phyloP scores from a whole-genome alignment of 306 rosid species.

The Oxytropis ochrocephala region DNA sequence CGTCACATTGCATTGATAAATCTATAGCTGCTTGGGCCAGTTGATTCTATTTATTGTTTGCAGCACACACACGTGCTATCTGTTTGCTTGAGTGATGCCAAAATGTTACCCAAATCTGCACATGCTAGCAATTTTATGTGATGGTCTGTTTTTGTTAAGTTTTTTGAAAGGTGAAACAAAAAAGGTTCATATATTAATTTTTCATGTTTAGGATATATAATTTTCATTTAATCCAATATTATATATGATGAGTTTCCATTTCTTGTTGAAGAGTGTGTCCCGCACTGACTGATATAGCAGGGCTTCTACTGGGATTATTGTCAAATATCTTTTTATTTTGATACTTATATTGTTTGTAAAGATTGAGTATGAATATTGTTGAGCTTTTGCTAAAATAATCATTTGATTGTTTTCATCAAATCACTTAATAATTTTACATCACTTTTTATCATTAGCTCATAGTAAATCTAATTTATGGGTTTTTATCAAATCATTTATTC shows the following conservation, averaged over 20 bases:
- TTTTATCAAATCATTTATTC: no score
- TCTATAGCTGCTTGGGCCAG: background rate
- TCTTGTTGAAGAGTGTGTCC: background rate
- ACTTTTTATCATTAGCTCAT: no score
- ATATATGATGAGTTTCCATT: background rate
- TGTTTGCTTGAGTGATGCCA: background rate
- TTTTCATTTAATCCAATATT: background rate
- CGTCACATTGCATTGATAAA: background rate
- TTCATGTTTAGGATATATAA: background rate
- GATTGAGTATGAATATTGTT: background rate
- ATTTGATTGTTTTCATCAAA: no score
- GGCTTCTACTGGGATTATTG: background rate
- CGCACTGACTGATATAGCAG: background rate
- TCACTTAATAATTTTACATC: no score
- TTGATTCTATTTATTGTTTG: conserved; percentile 2
- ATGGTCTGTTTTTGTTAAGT: background rate
- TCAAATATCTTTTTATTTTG: background rate
- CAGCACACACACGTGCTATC: background rate
- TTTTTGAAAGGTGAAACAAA: conserved; percentile 11
- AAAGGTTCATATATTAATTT: background rate
- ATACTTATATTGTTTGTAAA: background rate
- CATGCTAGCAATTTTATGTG: background rate
- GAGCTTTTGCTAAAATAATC: no score
- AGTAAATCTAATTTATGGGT: no score
- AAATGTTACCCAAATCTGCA: background rate